Base-by-base conservation (phyloP, 116 monocot genomes). In the Phalaenopsis hybrid region DNA sequence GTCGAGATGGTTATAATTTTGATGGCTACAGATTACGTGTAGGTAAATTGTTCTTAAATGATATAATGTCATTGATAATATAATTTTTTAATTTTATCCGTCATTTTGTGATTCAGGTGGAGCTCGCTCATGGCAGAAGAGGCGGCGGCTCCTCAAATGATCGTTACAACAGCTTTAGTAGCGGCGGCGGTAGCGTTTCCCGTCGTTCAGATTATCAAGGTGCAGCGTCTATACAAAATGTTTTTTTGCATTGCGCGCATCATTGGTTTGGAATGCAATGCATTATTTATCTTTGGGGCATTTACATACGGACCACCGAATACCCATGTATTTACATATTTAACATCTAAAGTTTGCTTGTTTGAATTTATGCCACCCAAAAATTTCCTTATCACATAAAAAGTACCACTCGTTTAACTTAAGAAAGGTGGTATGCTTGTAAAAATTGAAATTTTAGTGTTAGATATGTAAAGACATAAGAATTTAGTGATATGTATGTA, bases 1-100 rank as follows among this genome's bases (percentile, higher is more conserved):
- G 98, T 10, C 94, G 98, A 83, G 98, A 98, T 92, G 95, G 98
- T 70, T 98, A 94, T 78, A 83, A 93, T 72, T 98, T 94, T 88
- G 95, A 92, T 90, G 94, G 98, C 44, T 86, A 93, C 34, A 87
- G 86, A 78, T 69, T 98, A 50, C 81, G 83, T 17, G 83, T 83
- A 83, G 4, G 72, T 41, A 41, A 49, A 46, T 18, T 49, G 23
- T 82, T 82, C 23, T 59, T 15, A 41, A 13, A 73, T 67, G 2
- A 25, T 4, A 16, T 46, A 55, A 23, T 65, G 65, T 6, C 23
- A 9, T 65, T 65, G 37, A 34, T 37, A 73, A 41, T 31, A 12
- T 20, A 49, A 52, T 73, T 17, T 82, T 49, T 17, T 15, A 4
- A 15, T 48, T 34, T 20, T 75, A 8, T 43, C 6, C 65, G 8